A percentile compares a stretch with the other conserved stretches of the same genome.
Conservation (phyloP, 1,139 yeast species). For the Tardiomyces blankii region DNA sequence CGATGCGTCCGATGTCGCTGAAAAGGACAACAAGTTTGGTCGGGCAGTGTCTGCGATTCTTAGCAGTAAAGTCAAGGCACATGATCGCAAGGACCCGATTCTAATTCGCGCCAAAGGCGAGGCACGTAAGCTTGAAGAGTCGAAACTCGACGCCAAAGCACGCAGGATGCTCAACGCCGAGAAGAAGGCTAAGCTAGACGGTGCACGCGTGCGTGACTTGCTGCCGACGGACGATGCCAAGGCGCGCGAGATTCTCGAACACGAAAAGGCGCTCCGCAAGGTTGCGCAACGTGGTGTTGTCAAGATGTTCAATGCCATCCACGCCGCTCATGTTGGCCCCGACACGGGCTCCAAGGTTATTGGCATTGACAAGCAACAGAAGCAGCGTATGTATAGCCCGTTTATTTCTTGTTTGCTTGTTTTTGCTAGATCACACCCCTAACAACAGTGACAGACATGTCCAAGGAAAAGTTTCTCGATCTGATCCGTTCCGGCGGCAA, state of each 20-base stretch:
- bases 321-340: constrained; percentile 68
- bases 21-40: too few relatives aligned
- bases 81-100: constrained; percentile 81
- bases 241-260: constrained; percentile 47
- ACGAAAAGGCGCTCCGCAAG: constrained; percentile 65
- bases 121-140: constrained; percentile 64
- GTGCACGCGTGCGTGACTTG: constrained; percentile 55
- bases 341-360: constrained; percentile 30
- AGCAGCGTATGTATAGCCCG: constrained; percentile 16
- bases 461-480: constrained; percentile 84
- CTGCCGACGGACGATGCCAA: constrained; percentile 44
- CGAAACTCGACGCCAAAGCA: constrained; percentile 78
- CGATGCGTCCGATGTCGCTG: neutral
- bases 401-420: too few relatives aligned
- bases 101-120: constrained; percentile 59
- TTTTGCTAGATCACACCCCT: too few relatives aligned
- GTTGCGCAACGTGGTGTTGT: constrained; percentile 93
- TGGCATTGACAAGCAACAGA: constrained; percentile 30
- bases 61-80: constrained; percentile 77
- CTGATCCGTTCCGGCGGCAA: constrained; percentile 76
- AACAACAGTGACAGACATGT: constrained; percentile 50
- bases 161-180: constrained; percentile 59
- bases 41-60: constrained; percentile 73
- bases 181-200: constrained; percentile 55
- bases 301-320: constrained; percentile 78